Evolutionary conservation across 768 basidiomycete species (phyloP).

Genomic region (Amanita rubescens): DNA sequence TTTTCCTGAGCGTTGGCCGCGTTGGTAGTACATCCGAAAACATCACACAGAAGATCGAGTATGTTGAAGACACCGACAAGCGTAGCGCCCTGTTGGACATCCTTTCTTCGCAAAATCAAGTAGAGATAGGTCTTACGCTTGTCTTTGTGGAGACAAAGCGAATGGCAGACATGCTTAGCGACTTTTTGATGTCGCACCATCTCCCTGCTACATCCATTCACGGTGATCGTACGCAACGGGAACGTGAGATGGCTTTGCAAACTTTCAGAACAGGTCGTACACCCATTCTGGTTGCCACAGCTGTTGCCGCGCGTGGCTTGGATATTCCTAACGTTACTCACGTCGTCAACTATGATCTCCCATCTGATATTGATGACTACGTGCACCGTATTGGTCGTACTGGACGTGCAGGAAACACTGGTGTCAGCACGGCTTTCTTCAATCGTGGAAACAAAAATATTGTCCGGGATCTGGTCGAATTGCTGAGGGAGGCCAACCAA

Average conservation of each 20-base stretch:
- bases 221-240: constrained; percentile 95
- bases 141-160: constrained; percentile 99
- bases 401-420: constrained; percentile 97
- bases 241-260: constrained; percentile 91
- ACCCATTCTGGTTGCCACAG: constrained; percentile 95
- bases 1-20: constrained; percentile 97
- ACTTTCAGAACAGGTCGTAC: constrained; percentile 95
- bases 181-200: constrained; percentile 79
- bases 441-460: constrained; percentile 91
- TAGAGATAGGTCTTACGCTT: constrained; percentile 71
- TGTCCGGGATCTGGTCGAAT: constrained; percentile 84
- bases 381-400: constrained; percentile 98
- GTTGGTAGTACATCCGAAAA: constrained; percentile 99
- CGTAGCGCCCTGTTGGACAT: constrained; percentile 94
- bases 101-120: constrained; percentile 65
- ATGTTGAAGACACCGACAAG: constrained; percentile 96
- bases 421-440: constrained; percentile 94
- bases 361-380: constrained; percentile 98
- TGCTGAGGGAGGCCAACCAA: constrained; percentile 94
- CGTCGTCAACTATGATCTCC: constrained; percentile 97
- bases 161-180: constrained; percentile 98
- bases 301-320: constrained; percentile 96
- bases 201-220: constrained; percentile 95
- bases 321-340: constrained; percentile 99
- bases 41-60: constrained; percentile 98